Percentiles rank a stretch among this genome's conserved stretches.
phyloP scores from a whole-genome alignment of 2,329 filamentous ascomycete species.

The Curvularia lunata region DNA sequence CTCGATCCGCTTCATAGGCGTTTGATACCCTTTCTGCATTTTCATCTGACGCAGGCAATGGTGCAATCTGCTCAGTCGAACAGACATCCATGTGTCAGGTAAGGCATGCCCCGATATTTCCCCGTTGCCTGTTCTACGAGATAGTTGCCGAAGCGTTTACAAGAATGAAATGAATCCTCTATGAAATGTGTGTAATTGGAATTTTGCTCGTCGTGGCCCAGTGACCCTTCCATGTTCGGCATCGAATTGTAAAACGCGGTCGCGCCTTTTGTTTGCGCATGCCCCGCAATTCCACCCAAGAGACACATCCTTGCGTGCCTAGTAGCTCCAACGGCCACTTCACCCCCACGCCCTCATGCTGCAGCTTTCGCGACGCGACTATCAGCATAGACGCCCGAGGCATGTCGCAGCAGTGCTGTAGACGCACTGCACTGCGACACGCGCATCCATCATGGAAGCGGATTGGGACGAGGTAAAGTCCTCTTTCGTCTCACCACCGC shows the following conservation, averaged over 20 bases:
- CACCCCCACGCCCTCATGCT: constrained; percentile 25
- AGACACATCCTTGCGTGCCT: constrained; percentile 27
- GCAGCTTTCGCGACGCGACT: constrained; percentile 24
- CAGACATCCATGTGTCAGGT: constrained; percentile 13
- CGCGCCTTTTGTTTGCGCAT: constrained; percentile 10
- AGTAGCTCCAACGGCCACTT: constrained; percentile 29
- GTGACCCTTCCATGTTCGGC: neutral
- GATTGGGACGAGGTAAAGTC: constrained; percentile 58
- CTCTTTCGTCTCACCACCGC: neutral
- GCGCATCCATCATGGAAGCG: constrained; percentile 54
- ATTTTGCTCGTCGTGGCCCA: neutral
- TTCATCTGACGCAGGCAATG: constrained; percentile 7
- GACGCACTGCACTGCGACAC: constrained; percentile 29
- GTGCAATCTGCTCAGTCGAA: neutral
- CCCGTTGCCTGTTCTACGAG: neutral
- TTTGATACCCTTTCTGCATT: constrained; percentile 31
- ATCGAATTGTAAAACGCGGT: neutral
- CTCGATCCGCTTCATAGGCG: constrained; percentile 32
- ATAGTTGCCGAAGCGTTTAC: neutral
- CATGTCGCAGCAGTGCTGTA: constrained; percentile 34
- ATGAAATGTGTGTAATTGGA: neutral
- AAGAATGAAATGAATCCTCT: neutral
- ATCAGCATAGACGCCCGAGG: constrained; percentile 29
- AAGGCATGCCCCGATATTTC: constrained; percentile 4
- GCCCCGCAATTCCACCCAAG: constrained; percentile 18